Base-by-base conservation (phyloP, 2,329 filamentous ascomycete genomes). In the Trichoderma atroviride region DNA sequence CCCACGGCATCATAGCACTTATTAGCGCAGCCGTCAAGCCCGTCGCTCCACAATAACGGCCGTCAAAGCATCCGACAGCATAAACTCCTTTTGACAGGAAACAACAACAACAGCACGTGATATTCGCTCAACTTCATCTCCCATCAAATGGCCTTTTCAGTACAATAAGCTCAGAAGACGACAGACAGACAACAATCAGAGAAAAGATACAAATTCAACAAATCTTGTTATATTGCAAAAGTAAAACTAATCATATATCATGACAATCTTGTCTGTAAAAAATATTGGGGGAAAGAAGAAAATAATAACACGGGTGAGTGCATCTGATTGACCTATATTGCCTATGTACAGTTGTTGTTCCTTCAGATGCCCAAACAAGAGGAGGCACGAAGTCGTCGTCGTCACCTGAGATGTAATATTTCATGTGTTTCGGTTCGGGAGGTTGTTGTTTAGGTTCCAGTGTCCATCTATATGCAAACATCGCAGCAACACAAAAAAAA, bases 401-500 rank as follows among this genome's bases (percentile, higher is more conserved):
- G 58, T 70, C 69, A 70, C 64, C 69, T 68, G 63, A 68, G 57
- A 70, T 68, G 43, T 62, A 68, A 52, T n/a, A 43, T 43, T 69
- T 64, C 63, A 67, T 66, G 47, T 70, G 59, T 69, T 72, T 73
- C 71, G 61, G 29, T 72, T 73, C 71, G 61, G 29, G 33, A 43
- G 37, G 33, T 33, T 33, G 37, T 14, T 40, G 37, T 43, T 43
- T 74, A 74, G 75, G 56, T 68, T 75, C 74, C 74, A 74, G 73
- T 19, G 40, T 74, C 73, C 76, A 73, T 75, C 76, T 78, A 78
- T 78, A 78, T 78, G 75, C 77, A 74, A 77, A 75, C 74, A 73
- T 74, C 74, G 73, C 73, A 74, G 40, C 40, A 43, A 43, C 40
- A 43, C 40, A 43, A 43, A 14, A 43, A 43, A 43, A 14, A 43